phyloP scores from a whole-genome alignment of 225 moss, liverwort and hornwort genomes.

The Lunularia cruciata region DNA sequence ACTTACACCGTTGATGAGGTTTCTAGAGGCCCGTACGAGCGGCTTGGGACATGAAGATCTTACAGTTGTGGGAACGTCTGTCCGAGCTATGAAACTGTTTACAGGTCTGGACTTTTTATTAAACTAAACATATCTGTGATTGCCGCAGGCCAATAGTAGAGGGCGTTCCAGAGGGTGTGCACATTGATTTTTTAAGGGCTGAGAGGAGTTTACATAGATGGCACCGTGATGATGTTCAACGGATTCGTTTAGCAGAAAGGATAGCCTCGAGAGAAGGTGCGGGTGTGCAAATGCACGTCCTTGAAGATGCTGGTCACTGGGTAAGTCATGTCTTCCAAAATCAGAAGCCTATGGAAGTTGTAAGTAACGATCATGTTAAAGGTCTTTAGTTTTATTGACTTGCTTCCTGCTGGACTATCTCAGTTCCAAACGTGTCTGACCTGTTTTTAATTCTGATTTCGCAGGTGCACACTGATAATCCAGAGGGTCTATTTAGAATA shows the following conservation, averaged over 20 bases:
- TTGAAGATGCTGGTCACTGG: conserved; percentile 98
- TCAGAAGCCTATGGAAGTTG: no score
- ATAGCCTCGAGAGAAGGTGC: conserved; percentile 87
- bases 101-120: neutral
- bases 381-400: no score
- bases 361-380: no score
- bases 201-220: conserved; percentile 98
- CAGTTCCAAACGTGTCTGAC: no score
- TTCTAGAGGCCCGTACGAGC: no score
- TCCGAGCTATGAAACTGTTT: no score
- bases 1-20: neutral
- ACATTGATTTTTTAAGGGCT: conserved; percentile 83
- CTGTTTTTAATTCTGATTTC: no score
- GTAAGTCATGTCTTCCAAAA: conserved; percentile 42
- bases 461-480: conserved; percentile 51
- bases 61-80: neutral
- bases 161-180: conserved; percentile 80
- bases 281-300: conserved; percentile 93
- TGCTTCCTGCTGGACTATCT: neutral
- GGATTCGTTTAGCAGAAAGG: conserved; percentile 83
- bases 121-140: conserved; percentile 4
- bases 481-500: conserved; percentile 42
- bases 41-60: no score
- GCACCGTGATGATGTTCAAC: conserved; percentile 82
- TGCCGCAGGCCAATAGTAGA: conserved; percentile 80